These are phyloP conservation scores for Ceratocystis harringtonii DNA, from an alignment of 2,329 filamentous ascomycete species.

Conservation along the genomic window DNA sequence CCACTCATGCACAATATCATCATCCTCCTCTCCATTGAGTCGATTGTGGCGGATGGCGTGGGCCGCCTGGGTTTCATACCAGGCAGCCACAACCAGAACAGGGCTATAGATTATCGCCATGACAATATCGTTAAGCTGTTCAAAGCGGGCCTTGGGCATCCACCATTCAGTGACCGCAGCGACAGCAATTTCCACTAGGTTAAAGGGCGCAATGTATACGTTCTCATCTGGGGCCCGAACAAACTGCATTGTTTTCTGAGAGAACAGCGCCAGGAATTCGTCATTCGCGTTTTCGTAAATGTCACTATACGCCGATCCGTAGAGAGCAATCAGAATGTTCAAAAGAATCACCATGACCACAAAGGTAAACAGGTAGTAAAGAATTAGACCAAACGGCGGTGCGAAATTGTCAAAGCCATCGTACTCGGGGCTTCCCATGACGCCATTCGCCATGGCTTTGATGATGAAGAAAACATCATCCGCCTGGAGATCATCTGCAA, in stretches of 20 bases:
- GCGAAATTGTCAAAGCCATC: constrained; percentile 76
- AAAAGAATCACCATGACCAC: constrained; percentile 86
- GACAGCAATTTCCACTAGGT: constrained; percentile 73
- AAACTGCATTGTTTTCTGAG: constrained; percentile 91
- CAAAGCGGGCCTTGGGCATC: constrained; percentile 60
- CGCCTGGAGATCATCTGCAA: constrained; percentile 55
- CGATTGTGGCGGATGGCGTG: constrained; percentile 57
- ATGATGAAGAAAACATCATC: constrained; percentile 60
- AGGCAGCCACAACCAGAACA: constrained; percentile 62
- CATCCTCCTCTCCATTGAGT: constrained; percentile 68
- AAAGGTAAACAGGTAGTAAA: constrained; percentile 97
- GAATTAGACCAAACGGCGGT: constrained; percentile 80
- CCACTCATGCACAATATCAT: constrained; percentile 84
- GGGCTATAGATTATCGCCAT: constrained; percentile 81
- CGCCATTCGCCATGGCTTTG: constrained; percentile 70
- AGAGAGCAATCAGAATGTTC: constrained; percentile 92
- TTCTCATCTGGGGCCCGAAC: constrained; percentile 95
- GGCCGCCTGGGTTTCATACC: constrained; percentile 52
- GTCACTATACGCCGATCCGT: constrained; percentile 91
- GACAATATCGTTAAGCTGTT: constrained; percentile 70
- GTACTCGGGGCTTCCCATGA: constrained; percentile 89
- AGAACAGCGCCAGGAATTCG: constrained; percentile 86
- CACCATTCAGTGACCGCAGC: constrained; percentile 87
- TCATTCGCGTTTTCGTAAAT: constrained; percentile 88
- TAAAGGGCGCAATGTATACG: constrained; percentile 92